Conservation (phyloP, 2,329 filamentous ascomycete species). For the Paramyrothecium roridum region DNA sequence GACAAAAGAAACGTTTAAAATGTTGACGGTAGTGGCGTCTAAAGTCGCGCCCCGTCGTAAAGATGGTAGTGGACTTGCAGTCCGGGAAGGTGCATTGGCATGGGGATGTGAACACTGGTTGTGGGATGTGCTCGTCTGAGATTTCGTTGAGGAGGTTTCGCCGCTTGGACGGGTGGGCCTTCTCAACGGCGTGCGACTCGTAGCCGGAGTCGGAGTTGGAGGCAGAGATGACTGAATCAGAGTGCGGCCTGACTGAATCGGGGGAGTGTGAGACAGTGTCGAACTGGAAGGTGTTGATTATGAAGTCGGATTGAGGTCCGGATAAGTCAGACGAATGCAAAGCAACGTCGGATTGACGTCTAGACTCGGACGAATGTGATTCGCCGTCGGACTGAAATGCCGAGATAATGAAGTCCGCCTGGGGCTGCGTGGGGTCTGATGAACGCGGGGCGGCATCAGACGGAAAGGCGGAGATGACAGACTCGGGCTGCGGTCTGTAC, state of each 20-base stretch:
- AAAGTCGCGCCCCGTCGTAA: constrained; percentile 2
- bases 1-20: constrained; percentile 4
- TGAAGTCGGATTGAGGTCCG: not conserved
- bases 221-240: not conserved
- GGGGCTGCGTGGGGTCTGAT: not conserved
- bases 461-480: not conserved
- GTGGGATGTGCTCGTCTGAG: constrained; percentile 3
- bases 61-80: constrained; percentile 2
- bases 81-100: constrained; percentile 1
- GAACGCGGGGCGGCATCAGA: not conserved
- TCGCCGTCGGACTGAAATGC: not conserved
- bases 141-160: constrained; percentile 1
- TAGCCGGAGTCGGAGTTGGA: not conserved
- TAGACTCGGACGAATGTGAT: not conserved
- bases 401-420: not conserved
- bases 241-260: not conserved
- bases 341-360: not conserved
- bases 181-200: not conserved
- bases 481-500: not conserved
- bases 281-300: not conserved
- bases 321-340: not conserved
- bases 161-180: not conserved
- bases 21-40: constrained; percentile 4
- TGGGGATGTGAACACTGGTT: not conserved
- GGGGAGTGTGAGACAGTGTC: not conserved